These are phyloP conservation scores for Metarhizium robertsii DNA, from an alignment of 2,329 filamentous ascomycete species.

Conservation along the genomic window DNA sequence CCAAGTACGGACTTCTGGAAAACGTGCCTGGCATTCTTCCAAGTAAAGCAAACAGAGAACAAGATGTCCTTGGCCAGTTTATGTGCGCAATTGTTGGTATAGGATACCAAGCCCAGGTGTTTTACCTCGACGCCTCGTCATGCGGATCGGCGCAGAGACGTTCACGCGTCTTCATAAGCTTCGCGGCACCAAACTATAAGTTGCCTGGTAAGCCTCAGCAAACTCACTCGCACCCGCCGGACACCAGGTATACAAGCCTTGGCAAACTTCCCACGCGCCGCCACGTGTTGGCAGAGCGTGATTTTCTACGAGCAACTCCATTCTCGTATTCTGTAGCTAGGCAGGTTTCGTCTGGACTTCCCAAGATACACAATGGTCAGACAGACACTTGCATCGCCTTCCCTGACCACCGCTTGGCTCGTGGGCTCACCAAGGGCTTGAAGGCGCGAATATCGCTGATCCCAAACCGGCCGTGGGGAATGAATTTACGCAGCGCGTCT, in stretches of 20 bases:
- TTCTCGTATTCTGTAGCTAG: slow-evolving; percentile 48
- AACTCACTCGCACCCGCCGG: slow-evolving; percentile 52
- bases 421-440: slow-evolving; percentile 26
- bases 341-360: slow-evolving; percentile 51
- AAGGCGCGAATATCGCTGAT: slow-evolving; percentile 45
- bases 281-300: slow-evolving; percentile 45
- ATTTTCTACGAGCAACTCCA: slow-evolving; percentile 35
- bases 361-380: slow-evolving; percentile 51
- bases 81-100: slow-evolving; percentile 64
- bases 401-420: slow-evolving; percentile 57
- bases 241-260: slow-evolving; percentile 26
- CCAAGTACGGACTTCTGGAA: slow-evolving; percentile 66
- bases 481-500: slow-evolving; percentile 41
- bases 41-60: slow-evolving; percentile 30
- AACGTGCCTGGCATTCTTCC: slow-evolving; percentile 63
- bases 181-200: slow-evolving; percentile 55
- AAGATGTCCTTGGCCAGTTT: slow-evolving; percentile 65
- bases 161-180: slow-evolving; percentile 59
- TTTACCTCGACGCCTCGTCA: slow-evolving; percentile 59
- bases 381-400: slow-evolving; percentile 51
- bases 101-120: slow-evolving; percentile 65
- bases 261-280: slow-evolving; percentile 53
- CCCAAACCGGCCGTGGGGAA: slow-evolving; percentile 47
- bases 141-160: slow-evolving; percentile 58
- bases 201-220: slow-evolving; percentile 46